Conservation (phyloP, 192 early-diverging fungal genomes). For the Obelidium mucronatum region DNA sequence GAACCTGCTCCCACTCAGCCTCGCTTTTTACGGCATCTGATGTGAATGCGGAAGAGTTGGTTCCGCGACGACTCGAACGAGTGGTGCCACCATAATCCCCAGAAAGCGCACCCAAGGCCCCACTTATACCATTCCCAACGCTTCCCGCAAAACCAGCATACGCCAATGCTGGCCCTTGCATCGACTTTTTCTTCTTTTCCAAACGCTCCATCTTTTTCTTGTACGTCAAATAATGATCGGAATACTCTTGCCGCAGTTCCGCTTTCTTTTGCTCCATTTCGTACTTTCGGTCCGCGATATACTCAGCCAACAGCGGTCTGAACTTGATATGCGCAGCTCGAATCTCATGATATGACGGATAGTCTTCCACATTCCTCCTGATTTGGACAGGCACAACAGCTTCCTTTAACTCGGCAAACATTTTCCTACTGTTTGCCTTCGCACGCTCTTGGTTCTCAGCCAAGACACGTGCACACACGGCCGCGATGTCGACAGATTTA, state of each 20-base stretch:
- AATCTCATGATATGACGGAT: slow-evolving; percentile 12
- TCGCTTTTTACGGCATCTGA: slow-evolving; percentile 60
- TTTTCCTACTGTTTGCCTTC: neutral
- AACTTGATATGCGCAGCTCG: neutral
- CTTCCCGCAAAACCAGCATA: slow-evolving; percentile 1
- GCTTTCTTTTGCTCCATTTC: slow-evolving; percentile 21
- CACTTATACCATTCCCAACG: neutral
- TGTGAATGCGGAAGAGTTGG: slow-evolving; percentile 44
- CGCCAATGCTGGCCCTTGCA: neutral
- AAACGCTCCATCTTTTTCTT: slow-evolving; percentile 28
- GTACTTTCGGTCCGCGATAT: slow-evolving; percentile 3
- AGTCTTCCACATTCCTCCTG: slow-evolving; percentile 23
- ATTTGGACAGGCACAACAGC: slow-evolving; percentile 10
- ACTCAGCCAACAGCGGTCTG: slow-evolving; percentile 7
- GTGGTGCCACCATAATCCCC: neutral
- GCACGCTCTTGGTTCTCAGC: slow-evolving; percentile 23
- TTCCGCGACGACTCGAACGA: neutral
- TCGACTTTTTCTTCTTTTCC: slow-evolving; percentile 30
- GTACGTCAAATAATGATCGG: slow-evolving; percentile 24
- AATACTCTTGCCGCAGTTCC: slow-evolving; percentile 36
- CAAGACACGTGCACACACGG: slow-evolving; percentile 2
- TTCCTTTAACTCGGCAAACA: neutral
- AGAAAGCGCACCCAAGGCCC: neutral
- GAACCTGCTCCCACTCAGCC: slow-evolving; percentile 54
- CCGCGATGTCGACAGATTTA: slow-evolving; percentile 11